These are phyloP conservation scores for Trichosporon sp. DNA, from an alignment of 1,284 basidiomycete species.

Conservation along the genomic window DNA sequence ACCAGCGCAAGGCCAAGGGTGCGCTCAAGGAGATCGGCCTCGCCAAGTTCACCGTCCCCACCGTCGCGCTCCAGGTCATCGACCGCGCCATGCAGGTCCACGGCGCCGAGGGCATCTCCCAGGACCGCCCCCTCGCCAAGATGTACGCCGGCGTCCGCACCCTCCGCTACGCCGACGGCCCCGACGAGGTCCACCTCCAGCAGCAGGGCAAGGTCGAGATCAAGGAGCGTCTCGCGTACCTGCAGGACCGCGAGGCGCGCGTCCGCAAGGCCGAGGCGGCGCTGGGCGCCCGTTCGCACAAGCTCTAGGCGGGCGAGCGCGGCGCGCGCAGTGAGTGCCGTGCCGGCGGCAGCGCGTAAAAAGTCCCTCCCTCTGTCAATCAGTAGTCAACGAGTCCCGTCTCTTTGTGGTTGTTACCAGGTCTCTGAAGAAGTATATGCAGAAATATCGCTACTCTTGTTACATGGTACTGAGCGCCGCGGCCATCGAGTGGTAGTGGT, in stretches of 20 bases:
- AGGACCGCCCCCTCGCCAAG: constrained; percentile 77
- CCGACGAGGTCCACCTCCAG: constrained; percentile 91
- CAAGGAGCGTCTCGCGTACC: constrained; percentile 44
- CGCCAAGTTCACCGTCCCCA: constrained; percentile 92
- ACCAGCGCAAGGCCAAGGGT: constrained; percentile 83
- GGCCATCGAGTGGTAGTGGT: no score
- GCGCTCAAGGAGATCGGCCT: constrained; percentile 96
- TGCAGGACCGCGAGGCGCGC: constrained; percentile 15
- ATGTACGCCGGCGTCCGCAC: constrained; percentile 79
- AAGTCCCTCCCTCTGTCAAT: neutral
- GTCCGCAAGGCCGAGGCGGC: constrained; percentile 8
- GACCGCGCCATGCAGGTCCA: constrained; percentile 93
- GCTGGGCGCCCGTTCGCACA: constrained; percentile 7
- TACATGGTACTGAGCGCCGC: no score
- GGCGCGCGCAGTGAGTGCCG: no score
- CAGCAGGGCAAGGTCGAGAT: constrained; percentile 86
- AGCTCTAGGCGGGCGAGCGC: constrained; percentile 7
- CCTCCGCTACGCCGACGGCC: constrained; percentile 84
- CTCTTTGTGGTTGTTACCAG: neutral
- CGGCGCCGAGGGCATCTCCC: constrained; percentile 89
- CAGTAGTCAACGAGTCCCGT: neutral
- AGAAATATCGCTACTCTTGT: no score
- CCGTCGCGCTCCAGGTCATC: constrained; percentile 78
- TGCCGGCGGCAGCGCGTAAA: neutral
- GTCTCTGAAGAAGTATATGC: neutral